These are phyloP conservation scores for Fusarium euwallaceae DNA, from an alignment of 2,329 filamentous ascomycete genomes.

Conservation along the genomic window DNA sequence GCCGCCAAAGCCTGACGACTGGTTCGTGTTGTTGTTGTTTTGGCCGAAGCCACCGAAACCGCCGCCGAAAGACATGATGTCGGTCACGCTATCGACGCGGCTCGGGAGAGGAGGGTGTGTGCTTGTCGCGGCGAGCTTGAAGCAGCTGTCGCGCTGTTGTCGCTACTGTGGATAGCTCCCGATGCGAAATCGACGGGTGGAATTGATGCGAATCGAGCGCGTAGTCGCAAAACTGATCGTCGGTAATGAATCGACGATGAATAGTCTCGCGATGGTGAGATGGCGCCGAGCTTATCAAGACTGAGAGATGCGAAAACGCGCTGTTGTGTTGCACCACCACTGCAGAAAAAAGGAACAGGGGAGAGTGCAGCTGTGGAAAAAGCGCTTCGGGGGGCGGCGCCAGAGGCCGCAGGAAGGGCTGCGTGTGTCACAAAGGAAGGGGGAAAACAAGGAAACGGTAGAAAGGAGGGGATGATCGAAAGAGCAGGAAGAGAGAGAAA, in stretches of 20 bases:
- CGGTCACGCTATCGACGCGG: constrained; percentile 36
- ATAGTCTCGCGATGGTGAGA: constrained; percentile 6
- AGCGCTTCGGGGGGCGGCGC: constrained; percentile 14
- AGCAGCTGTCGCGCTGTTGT: constrained; percentile 37
- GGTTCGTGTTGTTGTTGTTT: constrained; percentile 58
- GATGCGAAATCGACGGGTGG: constrained; percentile 35
- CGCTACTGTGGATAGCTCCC: constrained; percentile 28
- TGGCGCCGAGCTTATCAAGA: constrained; percentile 19
- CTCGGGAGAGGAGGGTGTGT: constrained; percentile 32
- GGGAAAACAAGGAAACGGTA: constrained; percentile 20
- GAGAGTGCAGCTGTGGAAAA: constrained; percentile 25
- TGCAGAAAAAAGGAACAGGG: constrained; percentile 17
- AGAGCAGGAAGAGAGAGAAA: constrained; percentile 22
- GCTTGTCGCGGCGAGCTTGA: constrained; percentile 26
- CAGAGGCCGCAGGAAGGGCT: constrained; percentile 22
- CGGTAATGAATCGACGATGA: constrained; percentile 6
- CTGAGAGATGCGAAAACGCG: constrained; percentile 24
- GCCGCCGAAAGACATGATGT: constrained; percentile 68
- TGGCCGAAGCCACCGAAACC: constrained; percentile 68
- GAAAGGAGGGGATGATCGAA: constrained; percentile 31
- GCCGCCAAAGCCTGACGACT: constrained; percentile 67
- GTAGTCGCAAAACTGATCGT: constrained; percentile 9
- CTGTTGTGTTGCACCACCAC: constrained; percentile 21
- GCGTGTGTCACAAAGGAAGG: constrained; percentile 19
- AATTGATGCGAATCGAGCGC: constrained; percentile 23